Conservation (phyloP, 2,329 filamentous ascomycete genomes). For the Penicillium italicum region DNA sequence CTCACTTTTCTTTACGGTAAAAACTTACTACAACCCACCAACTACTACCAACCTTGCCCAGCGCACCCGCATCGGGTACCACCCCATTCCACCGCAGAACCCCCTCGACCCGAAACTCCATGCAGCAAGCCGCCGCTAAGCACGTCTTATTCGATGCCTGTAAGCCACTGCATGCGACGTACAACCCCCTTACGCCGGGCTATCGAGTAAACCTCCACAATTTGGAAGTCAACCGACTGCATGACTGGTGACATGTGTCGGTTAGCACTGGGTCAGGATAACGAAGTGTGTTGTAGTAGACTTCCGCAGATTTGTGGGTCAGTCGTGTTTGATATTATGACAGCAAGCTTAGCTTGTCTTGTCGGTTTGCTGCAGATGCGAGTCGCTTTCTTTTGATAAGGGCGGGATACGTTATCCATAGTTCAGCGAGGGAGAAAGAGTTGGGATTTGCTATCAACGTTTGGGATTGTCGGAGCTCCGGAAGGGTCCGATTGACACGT, state of each 20-base stretch:
- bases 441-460: neutral
- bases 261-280: neutral
- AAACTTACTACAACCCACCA: neutral
- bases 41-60: neutral
- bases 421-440: neutral
- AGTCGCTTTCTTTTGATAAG: neutral
- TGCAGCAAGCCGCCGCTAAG: constrained; percentile 5
- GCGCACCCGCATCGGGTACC: neutral
- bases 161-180: neutral
- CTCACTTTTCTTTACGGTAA: neutral
- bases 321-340: neutral
- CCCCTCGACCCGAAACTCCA: neutral
- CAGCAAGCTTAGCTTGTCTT: neutral
- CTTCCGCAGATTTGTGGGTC: neutral
- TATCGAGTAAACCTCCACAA: neutral
- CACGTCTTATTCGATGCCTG: neutral
- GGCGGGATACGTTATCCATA: neutral
- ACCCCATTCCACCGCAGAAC: neutral
- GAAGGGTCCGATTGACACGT: neutral
- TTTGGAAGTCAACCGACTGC: neutral
- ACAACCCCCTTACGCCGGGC: neutral
- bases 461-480: neutral
- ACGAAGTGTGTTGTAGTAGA: neutral
- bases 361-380: neutral
- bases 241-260: neutral